Percentiles rank a stretch among this genome's conserved stretches.
Conservation (phyloP, 2,329 filamentous ascomycete species). For the Colletotrichum musicola region DNA sequence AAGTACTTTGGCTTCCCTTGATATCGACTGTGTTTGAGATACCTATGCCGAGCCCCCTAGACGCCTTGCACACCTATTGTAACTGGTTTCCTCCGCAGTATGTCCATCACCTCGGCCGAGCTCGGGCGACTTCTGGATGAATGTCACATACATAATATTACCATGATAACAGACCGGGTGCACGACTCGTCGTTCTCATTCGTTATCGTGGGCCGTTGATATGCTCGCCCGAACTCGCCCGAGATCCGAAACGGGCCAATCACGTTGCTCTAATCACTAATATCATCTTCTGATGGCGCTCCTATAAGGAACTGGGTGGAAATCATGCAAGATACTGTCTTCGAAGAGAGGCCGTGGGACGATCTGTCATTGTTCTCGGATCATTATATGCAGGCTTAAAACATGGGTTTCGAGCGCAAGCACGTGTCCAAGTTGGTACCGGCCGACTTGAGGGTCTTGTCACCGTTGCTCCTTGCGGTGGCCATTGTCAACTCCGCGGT, state of each 20-base stretch:
- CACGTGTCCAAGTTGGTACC: constrained; percentile 32
- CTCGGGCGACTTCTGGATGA: constrained; percentile 20
- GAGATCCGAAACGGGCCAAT: constrained; percentile 10
- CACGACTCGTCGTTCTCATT: constrained; percentile 42
- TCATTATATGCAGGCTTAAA: background rate
- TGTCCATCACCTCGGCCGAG: constrained; percentile 14
- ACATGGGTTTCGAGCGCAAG: constrained; percentile 31
- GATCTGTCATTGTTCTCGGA: background rate
- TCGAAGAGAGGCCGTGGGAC: constrained; percentile 41
- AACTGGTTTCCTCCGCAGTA: background rate
- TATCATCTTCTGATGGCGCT: background rate
- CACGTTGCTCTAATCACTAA: constrained; percentile 11
- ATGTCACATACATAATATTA: no score
- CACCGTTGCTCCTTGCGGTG: constrained; percentile 27
- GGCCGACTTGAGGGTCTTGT: constrained; percentile 28
- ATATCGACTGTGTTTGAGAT: background rate
- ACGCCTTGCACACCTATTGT: background rate
- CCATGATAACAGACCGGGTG: background rate
- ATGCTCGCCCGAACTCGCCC: constrained; percentile 47
- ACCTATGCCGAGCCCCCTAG: background rate
- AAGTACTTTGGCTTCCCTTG: constrained; percentile 5
- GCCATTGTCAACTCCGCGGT: constrained; percentile 35
- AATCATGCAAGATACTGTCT: constrained; percentile 46
- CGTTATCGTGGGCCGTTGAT: constrained; percentile 51
- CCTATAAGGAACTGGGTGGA: background rate